These are phyloP conservation scores for Petunia axillaris DNA, from an alignment of 257 asterid species.

Conservation along the genomic window DNA sequence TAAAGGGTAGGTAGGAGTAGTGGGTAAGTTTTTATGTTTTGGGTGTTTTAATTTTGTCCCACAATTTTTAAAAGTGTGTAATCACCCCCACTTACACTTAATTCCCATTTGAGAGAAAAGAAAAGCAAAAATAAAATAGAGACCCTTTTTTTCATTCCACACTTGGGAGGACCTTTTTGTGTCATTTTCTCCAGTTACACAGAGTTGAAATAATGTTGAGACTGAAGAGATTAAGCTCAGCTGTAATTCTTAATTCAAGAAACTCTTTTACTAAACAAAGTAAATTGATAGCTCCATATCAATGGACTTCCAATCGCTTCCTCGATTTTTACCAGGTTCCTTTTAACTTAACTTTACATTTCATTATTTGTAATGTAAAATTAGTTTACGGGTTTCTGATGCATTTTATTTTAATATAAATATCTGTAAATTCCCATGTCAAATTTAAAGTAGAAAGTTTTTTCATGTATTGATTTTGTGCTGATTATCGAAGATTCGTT, in stretches of 20 bases:
- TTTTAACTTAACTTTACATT: not conserved
- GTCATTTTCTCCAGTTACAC: too few relatives aligned
- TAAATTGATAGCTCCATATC: constrained; percentile 46
- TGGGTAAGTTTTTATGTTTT: too few relatives aligned
- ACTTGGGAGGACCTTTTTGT: too few relatives aligned
- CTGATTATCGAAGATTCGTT: constrained; percentile 27
- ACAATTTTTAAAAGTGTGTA: too few relatives aligned
- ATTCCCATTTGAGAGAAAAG: too few relatives aligned
- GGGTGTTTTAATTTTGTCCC: too few relatives aligned
- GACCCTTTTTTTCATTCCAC: too few relatives aligned
- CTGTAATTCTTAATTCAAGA: constrained; percentile 38
- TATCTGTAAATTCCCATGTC: too few relatives aligned
- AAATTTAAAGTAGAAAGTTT: not conserved
- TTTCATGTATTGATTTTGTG: constrained; percentile 11
- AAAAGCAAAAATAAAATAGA: too few relatives aligned
- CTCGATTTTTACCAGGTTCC: constrained; percentile 78
- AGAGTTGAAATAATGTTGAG: constrained; percentile 53
- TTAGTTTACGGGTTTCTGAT: not conserved
- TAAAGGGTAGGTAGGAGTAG: too few relatives aligned
- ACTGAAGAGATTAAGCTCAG: constrained; percentile 50
- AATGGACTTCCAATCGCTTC: constrained; percentile 68
- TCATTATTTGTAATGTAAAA: not conserved
- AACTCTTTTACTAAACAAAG: constrained; percentile 27
- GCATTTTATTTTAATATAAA: too few relatives aligned
- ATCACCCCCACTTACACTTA: too few relatives aligned